Base-by-base conservation (phyloP, 139 green algal genomes). In the Chlorella sp. region DNA sequence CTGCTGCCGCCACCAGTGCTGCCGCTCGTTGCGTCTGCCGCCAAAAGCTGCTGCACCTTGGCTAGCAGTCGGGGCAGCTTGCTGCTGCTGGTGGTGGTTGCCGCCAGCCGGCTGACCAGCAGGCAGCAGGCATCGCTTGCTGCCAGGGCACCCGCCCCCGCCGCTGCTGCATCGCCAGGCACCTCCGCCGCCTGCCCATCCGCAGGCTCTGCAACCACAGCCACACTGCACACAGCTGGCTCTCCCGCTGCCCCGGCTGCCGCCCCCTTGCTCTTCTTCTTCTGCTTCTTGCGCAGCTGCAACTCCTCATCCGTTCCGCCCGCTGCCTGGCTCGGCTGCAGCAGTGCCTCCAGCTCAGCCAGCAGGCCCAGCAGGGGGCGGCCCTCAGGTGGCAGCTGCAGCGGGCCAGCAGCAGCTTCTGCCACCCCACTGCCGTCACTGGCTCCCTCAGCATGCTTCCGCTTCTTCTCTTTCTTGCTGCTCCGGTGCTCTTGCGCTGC, bases 361-460 rank as follows among this genome's bases (percentile, higher is more conserved):
- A 74, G 63, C 78, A 75, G 78, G 2, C 15, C 18, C 63, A 83
- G 63, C 38, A 74, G 78, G 9, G 78, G 60, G 44, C 16, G 7
- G 2, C 65, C 79, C 44, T 84, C 79, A 3, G 64, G n/a, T 2
- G 65, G 79, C 64, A 76, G 32, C 41, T 32, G 34, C 79, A 84
- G 79, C 12, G 57, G 20, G 1, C 28, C 75, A 41, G 64, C 64
- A 41, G 32, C n/a, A 5, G 16, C 65, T 9, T 12, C 70, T 47
- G 39, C 4, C 44, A 23, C 36, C 4, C 57, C 34, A 17, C 34
- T 41, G 39, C 32, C 16, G 55, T 11, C 56, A 28, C 60, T 23
- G 21, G 9, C 70, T 15, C 9, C 76, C 13, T 15, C 3, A 2
- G 38, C 32, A 26, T 72, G 69, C 38, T 82, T 85, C 44, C 80